phyloP scores from a whole-genome alignment of 805 yeast genomes.

The Myxozyma vanderwaltii region DNA sequence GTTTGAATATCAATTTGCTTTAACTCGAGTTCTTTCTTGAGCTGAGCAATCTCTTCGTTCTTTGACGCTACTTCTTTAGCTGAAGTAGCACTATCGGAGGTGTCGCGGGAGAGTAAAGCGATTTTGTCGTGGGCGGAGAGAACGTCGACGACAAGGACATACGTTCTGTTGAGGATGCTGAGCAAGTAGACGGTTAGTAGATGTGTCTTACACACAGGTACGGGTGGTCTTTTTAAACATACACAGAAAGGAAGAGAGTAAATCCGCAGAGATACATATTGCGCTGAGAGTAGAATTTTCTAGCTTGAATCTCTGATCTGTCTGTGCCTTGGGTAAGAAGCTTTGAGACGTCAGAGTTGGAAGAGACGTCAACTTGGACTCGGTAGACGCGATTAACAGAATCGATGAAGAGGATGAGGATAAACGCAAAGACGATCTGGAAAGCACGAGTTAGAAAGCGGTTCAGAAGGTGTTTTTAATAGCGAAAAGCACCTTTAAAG shows the following conservation, averaged over 20 bases:
- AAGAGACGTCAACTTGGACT: slow-evolving; percentile 60
- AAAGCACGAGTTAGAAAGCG: neutral
- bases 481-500: slow-evolving; percentile 51
- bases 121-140: slow-evolving; percentile 61
- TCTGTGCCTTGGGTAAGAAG: slow-evolving; percentile 47
- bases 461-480: no score
- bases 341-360: slow-evolving; percentile 42
- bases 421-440: slow-evolving; percentile 76
- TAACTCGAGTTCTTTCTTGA: slow-evolving; percentile 55
- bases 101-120: slow-evolving; percentile 36
- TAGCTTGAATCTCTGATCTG: slow-evolving; percentile 81
- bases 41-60: slow-evolving; percentile 49
- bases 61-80: slow-evolving; percentile 39
- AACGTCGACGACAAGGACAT: slow-evolving; percentile 74
- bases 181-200: neutral
- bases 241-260: slow-evolving; percentile 84
- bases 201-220: no score
- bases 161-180: slow-evolving; percentile 62
- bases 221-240: no score
- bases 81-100: slow-evolving; percentile 12
- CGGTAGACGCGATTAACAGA: slow-evolving; percentile 79
- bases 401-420: slow-evolving; percentile 80
- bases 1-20: slow-evolving; percentile 66
- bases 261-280: slow-evolving; percentile 95
- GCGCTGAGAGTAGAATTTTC: slow-evolving; percentile 94